A percentile compares a stretch with the other conserved stretches of the same genome.
Evolutionary conservation across 306 rosid genomes (phyloP).

Genomic region (Cucumis hystrix): DNA sequence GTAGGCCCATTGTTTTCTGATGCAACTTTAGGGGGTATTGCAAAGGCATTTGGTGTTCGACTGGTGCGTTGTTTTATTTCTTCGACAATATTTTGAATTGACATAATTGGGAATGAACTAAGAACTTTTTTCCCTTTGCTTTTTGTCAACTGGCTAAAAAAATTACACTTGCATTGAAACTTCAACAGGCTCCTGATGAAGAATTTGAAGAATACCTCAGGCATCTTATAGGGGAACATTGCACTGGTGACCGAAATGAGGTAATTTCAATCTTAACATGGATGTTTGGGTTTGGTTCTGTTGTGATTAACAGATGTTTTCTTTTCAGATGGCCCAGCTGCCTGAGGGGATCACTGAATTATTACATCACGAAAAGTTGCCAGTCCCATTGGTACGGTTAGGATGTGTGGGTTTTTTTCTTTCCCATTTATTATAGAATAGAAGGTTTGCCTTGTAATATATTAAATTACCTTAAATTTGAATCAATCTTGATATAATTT

Average conservation of each 20-base stretch:
- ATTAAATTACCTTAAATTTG: background rate
- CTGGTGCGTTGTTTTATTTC: constrained; percentile 47
- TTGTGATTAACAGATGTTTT: constrained; percentile 7
- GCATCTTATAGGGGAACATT: constrained; percentile 64
- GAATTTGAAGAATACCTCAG: constrained; percentile 89
- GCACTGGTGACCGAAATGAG: constrained; percentile 74
- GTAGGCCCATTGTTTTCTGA: constrained; percentile 91
- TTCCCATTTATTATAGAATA: background rate
- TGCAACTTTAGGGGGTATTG: constrained; percentile 77
- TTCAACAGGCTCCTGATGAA: constrained; percentile 90
- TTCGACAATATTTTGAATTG: background rate
- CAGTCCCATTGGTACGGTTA: constrained; percentile 66
- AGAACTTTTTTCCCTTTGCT: background rate
- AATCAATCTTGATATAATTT: background rate
- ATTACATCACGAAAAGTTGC: constrained; percentile 68
- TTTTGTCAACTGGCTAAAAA: background rate
- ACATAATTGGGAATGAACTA: background rate
- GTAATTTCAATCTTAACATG: constrained; percentile 22
- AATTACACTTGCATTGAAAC: background rate
- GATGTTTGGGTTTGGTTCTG: background rate
- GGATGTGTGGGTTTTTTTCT: background rate
- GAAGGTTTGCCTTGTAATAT: background rate
- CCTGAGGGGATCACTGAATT: constrained; percentile 94
- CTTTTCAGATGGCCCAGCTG: constrained; percentile 87
- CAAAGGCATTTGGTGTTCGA: constrained; percentile 90